Evolutionary conservation across 1,284 basidiomycete genomes (phyloP).

Genomic region (Ustilago shanxiensis): DNA sequence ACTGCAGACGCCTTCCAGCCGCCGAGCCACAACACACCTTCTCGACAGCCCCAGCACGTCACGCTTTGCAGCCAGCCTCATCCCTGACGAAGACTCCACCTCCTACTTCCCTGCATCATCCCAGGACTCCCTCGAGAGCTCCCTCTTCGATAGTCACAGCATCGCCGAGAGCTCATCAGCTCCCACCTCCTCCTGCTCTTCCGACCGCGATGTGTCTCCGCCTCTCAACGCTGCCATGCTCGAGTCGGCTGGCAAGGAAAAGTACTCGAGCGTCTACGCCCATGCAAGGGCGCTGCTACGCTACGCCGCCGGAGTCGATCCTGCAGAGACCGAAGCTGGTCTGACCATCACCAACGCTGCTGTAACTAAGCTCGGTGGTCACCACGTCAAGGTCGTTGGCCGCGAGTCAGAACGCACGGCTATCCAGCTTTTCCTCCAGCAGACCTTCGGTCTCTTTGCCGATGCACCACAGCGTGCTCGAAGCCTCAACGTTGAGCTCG

Average conservation of each 20-base stretch:
- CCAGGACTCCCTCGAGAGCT: slow-evolving; percentile 50
- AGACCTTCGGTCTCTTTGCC: slow-evolving; percentile 52
- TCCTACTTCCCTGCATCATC: slow-evolving; percentile 53
- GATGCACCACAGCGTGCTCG: slow-evolving; percentile 22
- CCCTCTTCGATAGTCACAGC: slow-evolving; percentile 49
- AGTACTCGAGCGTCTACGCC: slow-evolving; percentile 67
- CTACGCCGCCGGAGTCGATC: slow-evolving; percentile 53
- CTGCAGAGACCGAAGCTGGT: slow-evolving; percentile 47
- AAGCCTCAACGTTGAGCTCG: slow-evolving; percentile 46
- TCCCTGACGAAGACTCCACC: slow-evolving; percentile 38
- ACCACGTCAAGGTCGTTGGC: slow-evolving; percentile 65
- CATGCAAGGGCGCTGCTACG: slow-evolving; percentile 70
- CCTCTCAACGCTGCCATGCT: slow-evolving; percentile 20
- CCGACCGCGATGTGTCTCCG: slow-evolving; percentile 40
- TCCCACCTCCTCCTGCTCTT: slow-evolving; percentile 34
- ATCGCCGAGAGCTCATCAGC: slow-evolving; percentile 39
- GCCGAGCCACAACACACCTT: slow-evolving; percentile 5
- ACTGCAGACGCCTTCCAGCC: slow-evolving; percentile 22
- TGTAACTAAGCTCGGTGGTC: slow-evolving; percentile 30
- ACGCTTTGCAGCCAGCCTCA: slow-evolving; percentile 19
- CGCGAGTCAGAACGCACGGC: slow-evolving; percentile 63
- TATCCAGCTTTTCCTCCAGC: slow-evolving; percentile 65
- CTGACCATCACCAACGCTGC: slow-evolving; percentile 40
- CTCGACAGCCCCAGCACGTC: slow-evolving; percentile 40
- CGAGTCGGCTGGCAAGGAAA: slow-evolving; percentile 19